Evolutionary conservation across 352 stramenopile genomes (phyloP).

Genomic region (Pythium sukuiense): DNA sequence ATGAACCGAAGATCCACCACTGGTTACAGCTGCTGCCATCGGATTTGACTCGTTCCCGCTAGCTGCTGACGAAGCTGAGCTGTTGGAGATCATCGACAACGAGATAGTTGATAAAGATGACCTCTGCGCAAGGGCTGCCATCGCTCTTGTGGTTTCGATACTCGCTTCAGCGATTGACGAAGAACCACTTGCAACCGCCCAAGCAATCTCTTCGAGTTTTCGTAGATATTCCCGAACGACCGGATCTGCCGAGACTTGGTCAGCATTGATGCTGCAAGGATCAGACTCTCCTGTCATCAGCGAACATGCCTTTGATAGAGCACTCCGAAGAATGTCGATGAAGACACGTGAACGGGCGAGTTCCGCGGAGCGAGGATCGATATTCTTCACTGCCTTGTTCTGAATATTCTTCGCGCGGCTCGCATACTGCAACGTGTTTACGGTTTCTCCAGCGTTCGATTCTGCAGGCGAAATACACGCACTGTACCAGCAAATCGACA

Average conservation of each 20-base stretch:
- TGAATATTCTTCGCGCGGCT: constrained; percentile 89
- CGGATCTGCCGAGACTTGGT: constrained; percentile 45
- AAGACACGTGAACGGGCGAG: constrained; percentile 67
- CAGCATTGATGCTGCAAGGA: constrained; percentile 32
- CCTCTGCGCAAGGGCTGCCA: constrained; percentile 16
- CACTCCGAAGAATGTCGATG: constrained; percentile 62
- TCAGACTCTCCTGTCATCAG: constrained; percentile 28
- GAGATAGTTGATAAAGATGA: constrained; percentile 11
- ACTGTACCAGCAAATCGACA: constrained; percentile 31
- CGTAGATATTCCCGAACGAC: constrained; percentile 57
- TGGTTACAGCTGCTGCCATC: constrained; percentile 34
- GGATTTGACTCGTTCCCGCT: constrained; percentile 17
- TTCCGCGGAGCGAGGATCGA: constrained; percentile 78
- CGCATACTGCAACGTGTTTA: constrained; percentile 87
- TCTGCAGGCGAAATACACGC: constrained; percentile 82
- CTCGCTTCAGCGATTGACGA: constrained; percentile 12
- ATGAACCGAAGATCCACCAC: constrained; percentile 40
- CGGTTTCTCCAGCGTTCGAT: constrained; percentile 64
- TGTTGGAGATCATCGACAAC: not conserved
- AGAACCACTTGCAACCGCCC: constrained; percentile 23
- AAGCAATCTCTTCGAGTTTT: constrained; percentile 50
- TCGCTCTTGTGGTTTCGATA: constrained; percentile 17
- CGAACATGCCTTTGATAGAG: constrained; percentile 64
- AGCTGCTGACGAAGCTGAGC: not conserved
- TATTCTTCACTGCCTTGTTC: constrained; percentile 90